Conservation (phyloP, 306 rosid species). For the Cicer cuneatum region DNA sequence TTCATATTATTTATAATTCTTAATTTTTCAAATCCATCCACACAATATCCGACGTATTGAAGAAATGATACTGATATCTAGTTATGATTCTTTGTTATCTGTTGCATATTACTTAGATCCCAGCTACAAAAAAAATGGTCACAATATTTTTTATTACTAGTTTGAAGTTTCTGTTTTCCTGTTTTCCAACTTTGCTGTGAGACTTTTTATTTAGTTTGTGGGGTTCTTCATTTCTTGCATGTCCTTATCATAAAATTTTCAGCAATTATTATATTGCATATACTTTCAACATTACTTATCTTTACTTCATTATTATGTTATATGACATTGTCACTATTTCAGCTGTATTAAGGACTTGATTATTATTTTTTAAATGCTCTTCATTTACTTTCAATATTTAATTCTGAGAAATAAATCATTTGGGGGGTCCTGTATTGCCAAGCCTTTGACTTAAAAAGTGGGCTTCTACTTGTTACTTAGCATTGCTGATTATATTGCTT, state of each 20-base stretch:
- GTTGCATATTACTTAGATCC: not conserved
- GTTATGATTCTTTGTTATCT: not conserved
- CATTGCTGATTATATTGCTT: not conserved
- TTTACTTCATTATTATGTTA: too few species aligned
- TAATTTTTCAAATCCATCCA: not conserved
- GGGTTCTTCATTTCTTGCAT: constrained; percentile 8
- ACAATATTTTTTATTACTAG: not conserved
- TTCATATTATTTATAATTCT: constrained; percentile 1
- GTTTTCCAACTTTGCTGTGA: not conserved
- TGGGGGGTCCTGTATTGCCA: not conserved
- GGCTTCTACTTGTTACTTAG: not conserved
- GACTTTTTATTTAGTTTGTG: not conserved
- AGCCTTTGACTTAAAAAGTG: not conserved
- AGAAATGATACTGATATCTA: not conserved
- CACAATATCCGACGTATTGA: not conserved
- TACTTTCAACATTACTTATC: not conserved
- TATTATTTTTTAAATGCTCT: not conserved
- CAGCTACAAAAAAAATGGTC: not conserved
- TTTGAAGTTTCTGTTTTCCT: constrained; percentile 16
- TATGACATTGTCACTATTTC: too few species aligned
- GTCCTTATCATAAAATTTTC: not conserved
- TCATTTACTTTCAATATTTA: not conserved
- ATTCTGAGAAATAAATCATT: not conserved
- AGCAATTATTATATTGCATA: not conserved
- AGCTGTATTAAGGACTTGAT: not conserved